Evolutionary conservation across 805 yeast species (phyloP).

Genomic region (Candida ortonii): DNA sequence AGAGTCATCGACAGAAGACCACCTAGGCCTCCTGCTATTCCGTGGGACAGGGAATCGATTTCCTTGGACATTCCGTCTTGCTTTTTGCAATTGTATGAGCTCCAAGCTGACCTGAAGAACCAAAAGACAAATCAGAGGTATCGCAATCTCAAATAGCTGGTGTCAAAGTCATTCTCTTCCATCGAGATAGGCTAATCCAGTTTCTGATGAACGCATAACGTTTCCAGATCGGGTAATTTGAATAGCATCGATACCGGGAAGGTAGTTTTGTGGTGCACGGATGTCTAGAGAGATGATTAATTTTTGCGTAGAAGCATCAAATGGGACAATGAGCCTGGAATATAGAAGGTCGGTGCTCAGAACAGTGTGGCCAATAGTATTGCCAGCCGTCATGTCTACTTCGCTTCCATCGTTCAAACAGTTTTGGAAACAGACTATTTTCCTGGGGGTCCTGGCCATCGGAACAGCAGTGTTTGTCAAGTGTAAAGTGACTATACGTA

Average conservation of each 20-base stretch:
- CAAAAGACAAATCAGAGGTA: not conserved
- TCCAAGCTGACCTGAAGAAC: too few species aligned
- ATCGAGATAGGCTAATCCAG: conserved; percentile 9
- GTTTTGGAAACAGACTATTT: conserved; percentile 33
- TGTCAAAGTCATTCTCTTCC: not conserved
- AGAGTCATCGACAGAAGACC: conserved; percentile 85
- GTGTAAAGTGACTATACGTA: conserved; percentile 34
- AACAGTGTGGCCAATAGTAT: too few species aligned
- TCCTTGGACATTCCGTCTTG: conserved; percentile 27
- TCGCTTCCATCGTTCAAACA: conserved; percentile 25
- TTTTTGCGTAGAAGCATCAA: too few species aligned
- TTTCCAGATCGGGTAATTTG: conserved; percentile 10
- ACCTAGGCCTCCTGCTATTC: conserved; percentile 92
- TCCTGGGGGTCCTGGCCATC: conserved; percentile 28
- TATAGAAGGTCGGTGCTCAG: too few species aligned
- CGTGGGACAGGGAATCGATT: conserved; percentile 67
- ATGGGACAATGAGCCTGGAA: not conserved
- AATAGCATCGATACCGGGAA: too few species aligned
- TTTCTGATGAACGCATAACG: conserved; percentile 6
- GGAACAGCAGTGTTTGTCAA: conserved; percentile 35
- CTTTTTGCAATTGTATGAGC: conserved; percentile 1
- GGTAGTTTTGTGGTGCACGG: too few species aligned
- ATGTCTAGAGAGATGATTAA: too few species aligned
- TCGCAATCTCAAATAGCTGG: too few species aligned
- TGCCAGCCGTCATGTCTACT: conserved; percentile 13